Base-by-base conservation (phyloP, 1,139 yeast genomes). In the Taiozyma onychis region DNA sequence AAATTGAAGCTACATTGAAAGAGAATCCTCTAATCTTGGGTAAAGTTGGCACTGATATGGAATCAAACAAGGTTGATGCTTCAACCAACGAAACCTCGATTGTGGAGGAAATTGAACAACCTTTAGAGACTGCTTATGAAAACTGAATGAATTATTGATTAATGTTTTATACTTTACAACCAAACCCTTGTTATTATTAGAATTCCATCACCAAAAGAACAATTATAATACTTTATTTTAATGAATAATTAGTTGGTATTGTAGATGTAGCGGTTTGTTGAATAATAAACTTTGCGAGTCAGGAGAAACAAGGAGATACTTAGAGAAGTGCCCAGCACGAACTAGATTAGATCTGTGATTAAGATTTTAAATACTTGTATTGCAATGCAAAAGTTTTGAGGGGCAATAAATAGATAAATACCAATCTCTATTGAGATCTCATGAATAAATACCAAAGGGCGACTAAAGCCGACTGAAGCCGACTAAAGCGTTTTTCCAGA, bases 1-100 rank as follows among this genome's bases (percentile, higher is more conserved):
- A 48, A 27, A 51, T 62, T 43, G 64, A 63, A 18, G 14, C 42
- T 2, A 46, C 59, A 21, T 44, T 63, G 26, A 51, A 50, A 27
- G 46, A 49, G 2, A 47, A 51, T 32, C 55, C 58, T 24, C 39
- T 45, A 6, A 32, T 56, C 9, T 45, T 60, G 44, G 48, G 48
- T 21, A 49, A 27, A 10, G 42, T 55, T 28, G 54, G 50, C n/a
- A 48, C 48, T 13, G 53, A 26, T 3, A 16, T 28, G 27, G 32
- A 27, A 8, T 44, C 41, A 7, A 42, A n/a, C 10, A 24, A 18
- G 6, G 46, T 39, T 13, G 43, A 32, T 14, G 41, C 47, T 41
- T 37, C 41, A 21, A 9, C 41, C 18, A 37, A 37, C 18, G 51
- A 50, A 26, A 43, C 37, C 35, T 49, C 57, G 11, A 43, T 55